Percentiles rank a stretch among this genome's conserved stretches.
phyloP scores from a whole-genome alignment of 768 basidiomycete species.

The Mycena chlorophos region DNA sequence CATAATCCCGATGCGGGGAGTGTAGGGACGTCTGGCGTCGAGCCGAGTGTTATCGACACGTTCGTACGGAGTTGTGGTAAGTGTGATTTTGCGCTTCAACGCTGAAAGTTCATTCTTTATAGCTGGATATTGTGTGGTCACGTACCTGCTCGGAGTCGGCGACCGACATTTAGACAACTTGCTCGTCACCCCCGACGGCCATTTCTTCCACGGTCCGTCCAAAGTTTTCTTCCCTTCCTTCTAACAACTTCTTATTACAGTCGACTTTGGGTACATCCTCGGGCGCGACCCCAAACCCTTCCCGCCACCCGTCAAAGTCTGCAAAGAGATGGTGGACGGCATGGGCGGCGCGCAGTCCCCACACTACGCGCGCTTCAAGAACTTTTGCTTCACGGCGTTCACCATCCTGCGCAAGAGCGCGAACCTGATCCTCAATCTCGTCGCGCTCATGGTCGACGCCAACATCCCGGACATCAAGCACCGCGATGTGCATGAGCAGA shows the following conservation, averaged over 20 bases:
- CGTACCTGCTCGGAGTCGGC: slow-evolving; percentile 93
- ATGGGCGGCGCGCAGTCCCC: slow-evolving; percentile 97
- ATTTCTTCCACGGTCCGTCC: slow-evolving; percentile 20
- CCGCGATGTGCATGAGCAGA: slow-evolving; percentile 81
- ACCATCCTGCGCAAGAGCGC: slow-evolving; percentile 94
- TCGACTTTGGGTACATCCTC: slow-evolving; percentile 98
- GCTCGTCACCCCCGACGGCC: slow-evolving; percentile 87
- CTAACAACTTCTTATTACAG: slow-evolving; percentile 45
- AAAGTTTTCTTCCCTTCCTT: not conserved
- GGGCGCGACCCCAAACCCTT: slow-evolving; percentile 97
- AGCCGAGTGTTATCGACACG: slow-evolving; percentile 91
- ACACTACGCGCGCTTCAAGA: slow-evolving; percentile 97
- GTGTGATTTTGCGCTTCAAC: slow-evolving; percentile 30
- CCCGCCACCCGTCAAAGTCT: slow-evolving; percentile 96
- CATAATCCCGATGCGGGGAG: slow-evolving; percentile 93
- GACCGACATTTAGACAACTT: slow-evolving; percentile 97
- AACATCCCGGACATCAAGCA: slow-evolving; percentile 98
- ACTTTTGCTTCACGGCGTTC: slow-evolving; percentile 97
- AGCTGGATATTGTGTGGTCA: slow-evolving; percentile 99
- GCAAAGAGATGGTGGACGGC: slow-evolving; percentile 99
- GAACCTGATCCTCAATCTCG: slow-evolving; percentile 94
- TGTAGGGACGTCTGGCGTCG: slow-evolving; percentile 92
- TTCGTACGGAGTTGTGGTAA: slow-evolving; percentile 95
- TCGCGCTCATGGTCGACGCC: slow-evolving; percentile 95
- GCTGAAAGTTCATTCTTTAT: slow-evolving; percentile 16